These are phyloP conservation scores for Colletotrichum gloeosporioides DNA, from an alignment of 2,329 filamentous ascomycete species.

Conservation along the genomic window DNA sequence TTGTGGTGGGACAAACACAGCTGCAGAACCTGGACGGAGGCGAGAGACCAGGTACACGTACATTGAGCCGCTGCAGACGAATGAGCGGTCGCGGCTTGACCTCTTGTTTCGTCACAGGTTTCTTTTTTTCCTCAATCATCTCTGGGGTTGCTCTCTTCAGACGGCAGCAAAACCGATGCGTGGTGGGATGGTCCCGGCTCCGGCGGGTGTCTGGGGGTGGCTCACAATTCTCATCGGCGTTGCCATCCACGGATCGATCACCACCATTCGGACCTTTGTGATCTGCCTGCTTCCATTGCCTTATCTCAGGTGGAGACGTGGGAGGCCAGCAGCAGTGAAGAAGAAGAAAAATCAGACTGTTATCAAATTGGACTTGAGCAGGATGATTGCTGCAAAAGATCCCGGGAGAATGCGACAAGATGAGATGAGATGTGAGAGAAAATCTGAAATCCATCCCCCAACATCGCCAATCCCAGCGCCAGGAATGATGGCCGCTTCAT, in stretches of 20 bases:
- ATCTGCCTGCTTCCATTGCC: neutral
- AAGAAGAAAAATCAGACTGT: neutral
- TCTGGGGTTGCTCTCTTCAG: neutral
- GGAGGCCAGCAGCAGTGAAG: neutral
- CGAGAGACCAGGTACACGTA: neutral
- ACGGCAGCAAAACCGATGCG: neutral
- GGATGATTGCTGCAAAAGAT: neutral
- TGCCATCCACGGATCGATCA: neutral
- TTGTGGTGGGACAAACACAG: slow-evolving; percentile 14
- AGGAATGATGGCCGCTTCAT: slow-evolving; percentile 12
- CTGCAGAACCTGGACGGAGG: neutral
- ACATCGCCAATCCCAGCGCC: neutral
- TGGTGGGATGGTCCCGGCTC: slow-evolving; percentile 7
- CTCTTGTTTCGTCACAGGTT: slow-evolving; percentile 22
- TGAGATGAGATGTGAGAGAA: slow-evolving; percentile 21
- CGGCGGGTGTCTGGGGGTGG: neutral
- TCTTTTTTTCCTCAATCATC: neutral
- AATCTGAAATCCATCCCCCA: neutral
- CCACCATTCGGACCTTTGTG: neutral
- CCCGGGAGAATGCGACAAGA: neutral
- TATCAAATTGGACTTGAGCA: neutral
- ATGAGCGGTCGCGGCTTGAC: slow-evolving; percentile 15
- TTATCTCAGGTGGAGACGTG: neutral
- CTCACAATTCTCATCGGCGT: neutral
- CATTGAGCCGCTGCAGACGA: slow-evolving; percentile 1